phyloP scores from a whole-genome alignment of 2,329 filamentous ascomycete genomes.

The Davidsoniella eucalypti region DNA sequence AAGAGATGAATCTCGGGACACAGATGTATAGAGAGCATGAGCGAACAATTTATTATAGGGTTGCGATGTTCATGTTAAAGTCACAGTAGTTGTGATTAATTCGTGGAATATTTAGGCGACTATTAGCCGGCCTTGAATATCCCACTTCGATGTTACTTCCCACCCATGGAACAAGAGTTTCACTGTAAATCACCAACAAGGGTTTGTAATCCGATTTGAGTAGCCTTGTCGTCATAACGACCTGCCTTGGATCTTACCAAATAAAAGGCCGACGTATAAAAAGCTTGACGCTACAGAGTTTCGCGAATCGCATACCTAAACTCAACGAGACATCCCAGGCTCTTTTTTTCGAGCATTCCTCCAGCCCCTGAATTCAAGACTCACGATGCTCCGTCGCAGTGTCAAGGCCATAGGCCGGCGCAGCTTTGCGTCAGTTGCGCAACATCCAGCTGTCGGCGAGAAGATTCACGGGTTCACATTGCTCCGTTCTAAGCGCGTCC shows the following conservation, averaged over 20 bases:
- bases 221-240: slow-evolving; percentile 1
- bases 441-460: slow-evolving; percentile 54
- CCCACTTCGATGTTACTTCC: background rate
- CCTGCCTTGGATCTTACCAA: background rate
- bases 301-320: too few relatives aligned
- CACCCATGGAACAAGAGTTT: background rate
- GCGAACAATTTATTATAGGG: too few relatives aligned
- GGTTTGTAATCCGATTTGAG: background rate
- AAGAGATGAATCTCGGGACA: too few relatives aligned
- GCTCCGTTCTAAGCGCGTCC: slow-evolving; percentile 75
- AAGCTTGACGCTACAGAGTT: too few relatives aligned
- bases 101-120: background rate
- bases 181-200: background rate
- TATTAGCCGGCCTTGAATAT: slow-evolving; percentile 1
- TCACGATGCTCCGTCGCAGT: slow-evolving; percentile 10
- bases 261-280: too few relatives aligned
- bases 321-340: too few relatives aligned
- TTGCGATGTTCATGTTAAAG: too few relatives aligned
- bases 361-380: background rate
- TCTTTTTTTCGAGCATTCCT: background rate
- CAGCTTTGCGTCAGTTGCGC: slow-evolving; percentile 10
- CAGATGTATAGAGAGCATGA: too few relatives aligned
- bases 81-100: background rate
- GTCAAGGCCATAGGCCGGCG: slow-evolving; percentile 10
- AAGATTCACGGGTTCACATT: slow-evolving; percentile 89